phyloP scores from a whole-genome alignment of 257 asterid genomes.

The Rubia yunnanensis region DNA sequence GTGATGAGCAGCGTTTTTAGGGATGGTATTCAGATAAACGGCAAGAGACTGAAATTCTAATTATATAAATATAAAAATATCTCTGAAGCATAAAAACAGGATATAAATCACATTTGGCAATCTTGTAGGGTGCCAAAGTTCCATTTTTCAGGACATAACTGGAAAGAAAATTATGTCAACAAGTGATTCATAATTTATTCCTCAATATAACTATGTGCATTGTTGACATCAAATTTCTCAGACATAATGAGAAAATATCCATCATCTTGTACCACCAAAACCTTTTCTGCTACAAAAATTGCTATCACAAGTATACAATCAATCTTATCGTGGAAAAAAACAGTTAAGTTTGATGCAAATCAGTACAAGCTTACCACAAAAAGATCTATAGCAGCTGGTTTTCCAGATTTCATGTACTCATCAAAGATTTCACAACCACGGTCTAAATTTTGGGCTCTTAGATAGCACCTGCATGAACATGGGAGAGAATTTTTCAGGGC shows the following conservation, averaged over 20 bases:
- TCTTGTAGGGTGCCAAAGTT: no score
- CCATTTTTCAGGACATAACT: no score
- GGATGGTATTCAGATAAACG: background rate
- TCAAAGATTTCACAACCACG: conserved; percentile 61
- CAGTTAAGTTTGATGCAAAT: conserved; percentile 1
- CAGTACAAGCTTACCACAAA: conserved; percentile 49
- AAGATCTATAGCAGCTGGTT: conserved; percentile 47
- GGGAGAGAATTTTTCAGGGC: background rate
- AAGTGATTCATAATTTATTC: background rate
- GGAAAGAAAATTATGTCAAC: no score
- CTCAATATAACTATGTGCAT: background rate
- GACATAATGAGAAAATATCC: background rate
- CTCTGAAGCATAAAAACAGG: background rate
- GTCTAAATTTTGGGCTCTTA: conserved; percentile 63
- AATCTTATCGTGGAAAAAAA: background rate
- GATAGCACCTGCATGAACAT: conserved; percentile 54
- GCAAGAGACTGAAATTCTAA: background rate
- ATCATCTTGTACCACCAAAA: conserved; percentile 1
- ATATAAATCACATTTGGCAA: background rate
- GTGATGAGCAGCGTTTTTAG: background rate
- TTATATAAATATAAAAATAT: background rate
- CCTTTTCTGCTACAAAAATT: background rate
- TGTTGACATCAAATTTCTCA: background rate
- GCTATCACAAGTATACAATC: background rate
- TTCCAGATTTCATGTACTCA: conserved; percentile 60